Conservation (phyloP, 805 yeast species). For the Groenewaldozyma tartarivorans region DNA sequence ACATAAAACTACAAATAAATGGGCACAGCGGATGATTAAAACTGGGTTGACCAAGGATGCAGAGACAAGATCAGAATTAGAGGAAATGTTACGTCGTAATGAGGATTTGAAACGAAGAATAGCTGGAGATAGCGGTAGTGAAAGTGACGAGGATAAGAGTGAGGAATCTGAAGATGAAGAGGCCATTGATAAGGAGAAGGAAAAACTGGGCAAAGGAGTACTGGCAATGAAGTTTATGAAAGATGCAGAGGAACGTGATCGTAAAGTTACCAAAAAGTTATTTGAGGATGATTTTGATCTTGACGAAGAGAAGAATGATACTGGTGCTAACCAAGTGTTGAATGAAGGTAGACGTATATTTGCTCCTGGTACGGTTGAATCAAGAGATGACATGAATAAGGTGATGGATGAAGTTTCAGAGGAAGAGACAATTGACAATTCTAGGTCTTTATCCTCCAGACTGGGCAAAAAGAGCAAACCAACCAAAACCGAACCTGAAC, state of each 20-base stretch:
- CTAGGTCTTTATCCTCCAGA: constrained; percentile 5
- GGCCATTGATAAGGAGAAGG: constrained; percentile 26
- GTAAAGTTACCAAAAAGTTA: constrained; percentile 45
- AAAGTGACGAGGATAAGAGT: constrained; percentile 27
- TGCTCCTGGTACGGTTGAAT: constrained; percentile 49
- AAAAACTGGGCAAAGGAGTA: constrained; percentile 73
- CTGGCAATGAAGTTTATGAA: constrained; percentile 94
- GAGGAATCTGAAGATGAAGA: constrained; percentile 21
- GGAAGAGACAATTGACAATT: constrained; percentile 15
- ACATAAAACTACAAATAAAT: constrained; percentile 77
- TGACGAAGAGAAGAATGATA: constrained; percentile 25
- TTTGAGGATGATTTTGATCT: constrained; percentile 41
- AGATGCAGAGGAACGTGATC: constrained; percentile 68
- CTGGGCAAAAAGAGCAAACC: constrained; percentile 11
- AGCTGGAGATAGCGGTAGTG: constrained; percentile 42
- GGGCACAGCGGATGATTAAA: constrained; percentile 86
- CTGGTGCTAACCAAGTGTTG: constrained; percentile 30
- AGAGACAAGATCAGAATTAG: constrained; percentile 77
- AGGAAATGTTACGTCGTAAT: constrained; percentile 87
- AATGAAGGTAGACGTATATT: constrained; percentile 78
- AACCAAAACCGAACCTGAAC: constrained; percentile 5
- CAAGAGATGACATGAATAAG: constrained; percentile 21
- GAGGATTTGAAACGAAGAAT: constrained; percentile 67
- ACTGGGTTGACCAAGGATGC: constrained; percentile 87
- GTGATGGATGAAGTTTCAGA: constrained; percentile 22